Evolutionary conservation across 1,284 basidiomycete genomes (phyloP).

Genomic region (Moesziomyces sp.): DNA sequence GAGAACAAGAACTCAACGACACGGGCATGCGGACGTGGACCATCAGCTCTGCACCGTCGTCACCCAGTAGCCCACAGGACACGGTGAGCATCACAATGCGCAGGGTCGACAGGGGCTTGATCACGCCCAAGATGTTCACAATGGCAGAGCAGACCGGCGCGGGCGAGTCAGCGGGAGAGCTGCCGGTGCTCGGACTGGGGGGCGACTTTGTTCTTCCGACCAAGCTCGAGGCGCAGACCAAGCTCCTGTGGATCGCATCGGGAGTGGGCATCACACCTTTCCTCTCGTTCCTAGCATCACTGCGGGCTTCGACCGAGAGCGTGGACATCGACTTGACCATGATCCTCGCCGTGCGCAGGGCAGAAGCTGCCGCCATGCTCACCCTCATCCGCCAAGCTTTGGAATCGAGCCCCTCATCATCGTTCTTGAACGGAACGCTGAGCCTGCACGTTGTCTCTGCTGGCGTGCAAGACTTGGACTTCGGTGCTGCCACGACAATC

Average conservation of each 20-base stretch:
- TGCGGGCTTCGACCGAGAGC: not conserved
- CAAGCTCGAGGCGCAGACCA: not conserved
- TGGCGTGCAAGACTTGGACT: slow-evolving; percentile 8
- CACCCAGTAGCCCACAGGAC: not conserved
- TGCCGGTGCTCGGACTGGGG: slow-evolving; percentile 32
- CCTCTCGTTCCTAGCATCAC: slow-evolving; percentile 15
- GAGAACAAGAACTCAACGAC: slow-evolving; percentile 47
- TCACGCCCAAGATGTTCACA: slow-evolving; percentile 36
- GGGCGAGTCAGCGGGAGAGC: slow-evolving; percentile 2
- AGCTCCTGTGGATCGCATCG: slow-evolving; percentile 23
- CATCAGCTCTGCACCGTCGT: slow-evolving; percentile 24
- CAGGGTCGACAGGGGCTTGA: slow-evolving; percentile 11
- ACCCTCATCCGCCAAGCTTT: slow-evolving; percentile 7
- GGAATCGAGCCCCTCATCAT: not conserved
- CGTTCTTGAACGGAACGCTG: slow-evolving; percentile 1
- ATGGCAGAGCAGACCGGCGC: not conserved
- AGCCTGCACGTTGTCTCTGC: slow-evolving; percentile 24
- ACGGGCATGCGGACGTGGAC: slow-evolving; percentile 38
- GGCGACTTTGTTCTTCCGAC: slow-evolving; percentile 22
- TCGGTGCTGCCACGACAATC: not conserved
- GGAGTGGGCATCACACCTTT: slow-evolving; percentile 37
- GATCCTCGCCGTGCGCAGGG: slow-evolving; percentile 20
- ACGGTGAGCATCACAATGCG: slow-evolving; percentile 30
- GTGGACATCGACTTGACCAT: slow-evolving; percentile 8
- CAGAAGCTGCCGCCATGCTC: slow-evolving; percentile 21